Base-by-base conservation (phyloP, 2,329 filamentous ascomycete species). In the Talaromyces marneffei region DNA sequence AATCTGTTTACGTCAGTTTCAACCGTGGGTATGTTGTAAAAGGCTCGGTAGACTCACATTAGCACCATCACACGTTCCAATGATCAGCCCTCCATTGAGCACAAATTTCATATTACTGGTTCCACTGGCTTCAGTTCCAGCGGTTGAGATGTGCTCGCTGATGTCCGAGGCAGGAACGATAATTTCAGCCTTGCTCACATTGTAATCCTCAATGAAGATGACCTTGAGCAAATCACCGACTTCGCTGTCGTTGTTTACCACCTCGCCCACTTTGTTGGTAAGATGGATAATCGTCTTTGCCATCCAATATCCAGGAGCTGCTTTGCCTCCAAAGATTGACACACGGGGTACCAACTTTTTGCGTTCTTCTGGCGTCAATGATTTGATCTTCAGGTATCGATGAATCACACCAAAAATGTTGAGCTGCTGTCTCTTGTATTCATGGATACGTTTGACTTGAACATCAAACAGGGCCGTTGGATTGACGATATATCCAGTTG, bases 81-180 rank as follows among this genome's bases (percentile, higher is more conserved):
- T 99, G 71, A 99, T 96, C 64, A 99, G 82, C 65, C 94, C 94
- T 66, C 94, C 94, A 70, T 97, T 99, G 71, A 99, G 83, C 14
- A 97, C 94, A 75, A 99, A 99, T 78, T 99, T 99, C 94, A 99
- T 99, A 85, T 99, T 99, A 71, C 91, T 96, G 12, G 92, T 96
- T 65, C 93, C 93, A 65, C 82, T 85, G 27, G 85, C 86, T 69
- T 99, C 94, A 1, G 94, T 99, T 55, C 94, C 94, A 39, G 94
- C 94, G 25, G 94, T 99, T 2, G 94, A 97, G 71, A 99, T 99
- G 75, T 99, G 94, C 80, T 99, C 94, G 77, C 92, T 96, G 70
- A 99, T 88, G 70, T 99, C 94, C 20, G 91, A 96, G 12, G 94
- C 94, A 12, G 94, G 94, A 66, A 86, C 85, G 70, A 99, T 97